Evolutionary conservation across 2,329 filamentous ascomycete species (phyloP).

Genomic region (Fusarium acutatum): DNA sequence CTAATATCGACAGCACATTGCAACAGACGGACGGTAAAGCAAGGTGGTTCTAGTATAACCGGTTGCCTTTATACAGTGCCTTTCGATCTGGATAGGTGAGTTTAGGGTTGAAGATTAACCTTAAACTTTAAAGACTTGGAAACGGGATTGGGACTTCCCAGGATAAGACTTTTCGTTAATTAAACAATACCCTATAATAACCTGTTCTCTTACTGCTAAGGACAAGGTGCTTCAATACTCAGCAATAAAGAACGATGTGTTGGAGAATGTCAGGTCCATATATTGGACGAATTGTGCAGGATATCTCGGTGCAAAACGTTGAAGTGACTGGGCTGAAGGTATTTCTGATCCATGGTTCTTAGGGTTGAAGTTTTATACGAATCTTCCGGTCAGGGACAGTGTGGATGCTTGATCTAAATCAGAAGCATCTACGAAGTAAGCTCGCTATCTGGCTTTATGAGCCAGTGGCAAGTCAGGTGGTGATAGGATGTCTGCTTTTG

Average conservation of each 20-base stretch:
- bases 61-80: too few relatives aligned
- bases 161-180: not conserved
- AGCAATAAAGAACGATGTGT: not conserved
- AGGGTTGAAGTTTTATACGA: too few relatives aligned
- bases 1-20: accelerated
- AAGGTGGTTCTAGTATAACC: too few relatives aligned
- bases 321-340: accelerated
- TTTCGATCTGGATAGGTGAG: too few relatives aligned
- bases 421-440: not conserved
- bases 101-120: not conserved
- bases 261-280: not conserved
- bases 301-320: not conserved
- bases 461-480: accelerated
- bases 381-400: not conserved
- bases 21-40: too few relatives aligned
- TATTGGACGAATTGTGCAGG: not conserved
- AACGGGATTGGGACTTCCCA: not conserved
- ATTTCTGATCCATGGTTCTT: not conserved
- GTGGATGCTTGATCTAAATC: not conserved
- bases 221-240: not conserved
- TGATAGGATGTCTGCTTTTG: not conserved
- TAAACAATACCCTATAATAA: accelerated
- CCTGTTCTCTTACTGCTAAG: too few relatives aligned
- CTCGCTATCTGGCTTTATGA: not conserved
- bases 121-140: not conserved